Percentiles rank a stretch among this genome's conserved stretches.
Evolutionary conservation across 345 rosid genomes (phyloP).

Genomic region (Passiflora organensis): DNA sequence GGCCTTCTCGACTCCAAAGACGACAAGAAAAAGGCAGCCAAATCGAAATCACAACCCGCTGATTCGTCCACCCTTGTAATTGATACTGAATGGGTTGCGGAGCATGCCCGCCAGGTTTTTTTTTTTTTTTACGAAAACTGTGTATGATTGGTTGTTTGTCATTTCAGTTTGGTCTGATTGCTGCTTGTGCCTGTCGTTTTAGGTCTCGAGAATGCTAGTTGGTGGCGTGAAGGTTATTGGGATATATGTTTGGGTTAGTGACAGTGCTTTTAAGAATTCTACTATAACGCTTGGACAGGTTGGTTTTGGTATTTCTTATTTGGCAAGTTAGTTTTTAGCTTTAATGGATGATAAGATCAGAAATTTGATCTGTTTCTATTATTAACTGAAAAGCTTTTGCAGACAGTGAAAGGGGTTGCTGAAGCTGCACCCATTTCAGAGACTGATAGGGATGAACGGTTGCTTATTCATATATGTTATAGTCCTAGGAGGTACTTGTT

Average conservation of each 20-base stretch:
- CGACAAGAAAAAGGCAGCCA: slow-evolving; percentile 50
- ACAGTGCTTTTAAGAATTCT: slow-evolving; percentile 69
- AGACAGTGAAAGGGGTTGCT: slow-evolving; percentile 68
- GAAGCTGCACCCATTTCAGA: slow-evolving; percentile 54
- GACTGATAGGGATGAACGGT: slow-evolving; percentile 46
- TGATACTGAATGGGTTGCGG: slow-evolving; percentile 84
- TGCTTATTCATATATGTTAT: slow-evolving; percentile 74
- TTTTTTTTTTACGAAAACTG: slow-evolving; percentile 5
- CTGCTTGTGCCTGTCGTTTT: slow-evolving; percentile 11
- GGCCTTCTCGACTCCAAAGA: slow-evolving; percentile 52
- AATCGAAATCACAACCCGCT: slow-evolving; percentile 55
- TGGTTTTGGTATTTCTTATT: slow-evolving; percentile 1
- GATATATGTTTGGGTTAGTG: slow-evolving; percentile 85
- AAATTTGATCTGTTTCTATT: not conserved
- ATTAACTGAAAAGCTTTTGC: slow-evolving; percentile 24
- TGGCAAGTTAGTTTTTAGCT: not conserved
- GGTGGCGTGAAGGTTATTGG: slow-evolving; percentile 91
- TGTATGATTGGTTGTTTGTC: too few species aligned
- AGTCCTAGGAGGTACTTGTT: slow-evolving; percentile 76
- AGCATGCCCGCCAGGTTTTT: slow-evolving; percentile 83
- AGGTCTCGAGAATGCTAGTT: slow-evolving; percentile 85
- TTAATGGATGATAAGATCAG: not conserved
- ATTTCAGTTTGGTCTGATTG: not conserved
- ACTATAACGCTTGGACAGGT: slow-evolving; percentile 71
- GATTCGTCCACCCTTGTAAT: slow-evolving; percentile 57